These are phyloP conservation scores for Durio zibethinus DNA, from an alignment of 345 rosid species.

Conservation along the genomic window DNA sequence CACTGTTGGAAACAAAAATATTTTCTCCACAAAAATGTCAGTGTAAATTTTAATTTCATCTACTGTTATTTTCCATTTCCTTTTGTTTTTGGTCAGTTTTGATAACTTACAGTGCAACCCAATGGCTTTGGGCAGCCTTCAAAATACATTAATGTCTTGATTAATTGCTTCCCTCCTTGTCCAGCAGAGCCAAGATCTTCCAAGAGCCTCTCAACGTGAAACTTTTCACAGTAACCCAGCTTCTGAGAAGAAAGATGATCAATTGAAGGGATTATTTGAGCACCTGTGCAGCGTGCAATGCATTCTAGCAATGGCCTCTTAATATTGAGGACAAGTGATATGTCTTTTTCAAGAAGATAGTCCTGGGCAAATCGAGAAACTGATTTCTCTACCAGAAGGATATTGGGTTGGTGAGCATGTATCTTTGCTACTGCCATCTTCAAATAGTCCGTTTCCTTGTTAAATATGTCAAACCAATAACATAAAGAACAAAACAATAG, in stretches of 20 bases:
- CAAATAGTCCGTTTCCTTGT: slow-evolving; percentile 90
- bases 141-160: slow-evolving; percentile 87
- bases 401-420: slow-evolving; percentile 74
- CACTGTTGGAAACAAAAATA: background rate
- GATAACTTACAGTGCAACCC: slow-evolving; percentile 81
- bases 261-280: slow-evolving; percentile 84
- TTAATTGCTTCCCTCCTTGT: slow-evolving; percentile 69
- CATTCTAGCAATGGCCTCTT: slow-evolving; percentile 90
- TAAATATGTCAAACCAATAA: slow-evolving; percentile 23
- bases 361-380: slow-evolving; percentile 93
- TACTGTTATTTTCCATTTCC: background rate
- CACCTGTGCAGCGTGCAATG: slow-evolving; percentile 90
- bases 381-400: slow-evolving; percentile 91
- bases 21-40: background rate
- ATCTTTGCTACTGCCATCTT: slow-evolving; percentile 97
- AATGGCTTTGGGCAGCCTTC: slow-evolving; percentile 96
- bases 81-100: background rate
- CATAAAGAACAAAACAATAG: too few relatives aligned
- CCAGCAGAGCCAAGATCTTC: slow-evolving; percentile 84
- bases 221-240: slow-evolving; percentile 80
- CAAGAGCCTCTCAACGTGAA: slow-evolving; percentile 67
- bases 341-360: slow-evolving; percentile 76
- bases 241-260: slow-evolving; percentile 83
- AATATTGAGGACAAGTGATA: slow-evolving; percentile 88
- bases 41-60: background rate